Evolutionary conservation across 1,139 yeast genomes (phyloP), one percentile per base, ranked within the genome.

Genomic region (Martiniozyma asiatica): DNA sequence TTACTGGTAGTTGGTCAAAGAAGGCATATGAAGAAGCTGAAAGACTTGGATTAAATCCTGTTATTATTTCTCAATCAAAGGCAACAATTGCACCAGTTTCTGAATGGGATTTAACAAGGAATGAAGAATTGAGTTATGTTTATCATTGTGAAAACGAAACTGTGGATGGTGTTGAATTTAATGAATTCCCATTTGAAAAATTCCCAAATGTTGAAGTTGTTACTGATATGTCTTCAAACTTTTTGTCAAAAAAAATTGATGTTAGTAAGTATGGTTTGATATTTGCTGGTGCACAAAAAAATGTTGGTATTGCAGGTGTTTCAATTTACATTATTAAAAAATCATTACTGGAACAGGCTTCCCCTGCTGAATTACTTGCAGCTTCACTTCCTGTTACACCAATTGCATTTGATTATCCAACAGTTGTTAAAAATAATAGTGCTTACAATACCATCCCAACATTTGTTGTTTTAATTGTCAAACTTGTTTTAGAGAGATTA

Each of bases 271-370:
- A 73, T 49, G 97, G 96, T 31, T 61, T 85, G 26, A 75, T 89
- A 38, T 68, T 76, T 73, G 93, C 92, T n/a, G 98, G 98, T 37
- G 98, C 97, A 13, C 98, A 89, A 58, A 89, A 89, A 59, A 89
- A 89, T 53, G 84, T 89, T 49, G 98, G 98, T 33, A 63, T 89
- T 51, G 97, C 98, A 5, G 98, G 98, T 25, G 70, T 89, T 43
- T 79, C 97, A 12, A 67, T 89, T 40, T 87, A 85, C 55, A 87
- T 89, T 44, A 75, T 87, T 53, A 81, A 81, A 57, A 87, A 87
- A 54, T 52, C 74, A 4, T 65, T 89, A 32, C 59, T 89, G 33
- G 77, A 74, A 20, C 74, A 73, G 41, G 73, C 84, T 2, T 47
- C 71, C 5, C 84, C 75, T 37, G 78, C 61, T 2, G 73, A 74